A percentile compares a stretch with the other conserved stretches of the same genome.
phyloP scores from a whole-genome alignment of 495 filamentous ascomycete genomes.

The Sphaerosporella brunnea region DNA sequence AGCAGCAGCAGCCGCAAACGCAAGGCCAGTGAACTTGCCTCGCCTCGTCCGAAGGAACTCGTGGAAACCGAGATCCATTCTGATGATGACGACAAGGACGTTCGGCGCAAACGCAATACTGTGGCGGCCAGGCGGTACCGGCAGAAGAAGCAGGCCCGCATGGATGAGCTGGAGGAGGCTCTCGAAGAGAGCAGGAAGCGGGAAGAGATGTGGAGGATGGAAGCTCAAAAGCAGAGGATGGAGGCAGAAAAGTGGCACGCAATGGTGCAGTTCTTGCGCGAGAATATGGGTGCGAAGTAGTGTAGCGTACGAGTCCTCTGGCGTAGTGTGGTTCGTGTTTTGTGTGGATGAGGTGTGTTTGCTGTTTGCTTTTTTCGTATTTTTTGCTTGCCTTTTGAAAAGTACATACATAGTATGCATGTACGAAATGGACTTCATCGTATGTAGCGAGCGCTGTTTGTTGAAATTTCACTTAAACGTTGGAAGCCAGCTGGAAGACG shows the following conservation, averaged over 20 bases:
- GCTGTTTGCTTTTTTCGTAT: too few relatives aligned
- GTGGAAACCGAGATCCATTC: not conserved
- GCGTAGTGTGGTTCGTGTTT: too few relatives aligned
- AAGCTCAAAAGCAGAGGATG: not conserved
- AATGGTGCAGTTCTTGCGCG: too few relatives aligned
- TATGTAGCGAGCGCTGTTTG: too few relatives aligned
- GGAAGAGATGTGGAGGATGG: slow-evolving; percentile 6
- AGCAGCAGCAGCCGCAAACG: not conserved
- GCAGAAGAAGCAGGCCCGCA: slow-evolving; percentile 8
- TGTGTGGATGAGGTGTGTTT: too few relatives aligned
- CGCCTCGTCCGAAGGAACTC: slow-evolving; percentile 5
- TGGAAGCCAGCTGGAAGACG: too few relatives aligned
- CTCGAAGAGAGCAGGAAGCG: not conserved
- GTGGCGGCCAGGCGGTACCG: slow-evolving; percentile 6
- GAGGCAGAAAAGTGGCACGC: slow-evolving; percentile 7
- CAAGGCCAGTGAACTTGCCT: not conserved
- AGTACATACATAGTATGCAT: too few relatives aligned
- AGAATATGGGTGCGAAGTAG: too few relatives aligned
- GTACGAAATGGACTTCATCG: too few relatives aligned
- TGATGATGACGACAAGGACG: slow-evolving; percentile 11
- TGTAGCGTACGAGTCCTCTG: too few relatives aligned
- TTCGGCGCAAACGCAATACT: slow-evolving; percentile 5
- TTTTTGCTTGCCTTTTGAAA: too few relatives aligned
- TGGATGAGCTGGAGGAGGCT: slow-evolving; percentile 4
- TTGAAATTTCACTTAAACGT: too few relatives aligned